phyloP scores from a whole-genome alignment of 352 stramenopile species.

The Nothophytophthora sp. region DNA sequence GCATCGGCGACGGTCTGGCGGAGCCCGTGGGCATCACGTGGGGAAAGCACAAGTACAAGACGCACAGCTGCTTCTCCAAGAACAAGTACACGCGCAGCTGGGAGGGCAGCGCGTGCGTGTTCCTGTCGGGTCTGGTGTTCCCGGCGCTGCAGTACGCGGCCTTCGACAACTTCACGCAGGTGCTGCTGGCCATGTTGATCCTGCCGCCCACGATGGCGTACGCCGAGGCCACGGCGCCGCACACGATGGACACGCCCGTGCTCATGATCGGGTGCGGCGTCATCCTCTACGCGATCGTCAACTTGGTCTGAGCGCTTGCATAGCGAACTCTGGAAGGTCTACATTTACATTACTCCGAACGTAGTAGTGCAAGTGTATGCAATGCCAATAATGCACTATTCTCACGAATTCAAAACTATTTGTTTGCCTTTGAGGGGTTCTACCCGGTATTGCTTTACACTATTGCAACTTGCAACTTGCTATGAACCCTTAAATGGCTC shows the following conservation, averaged over 20 bases:
- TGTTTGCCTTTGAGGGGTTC: not conserved
- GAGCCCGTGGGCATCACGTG: slow-evolving; percentile 56
- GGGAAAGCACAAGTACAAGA: slow-evolving; percentile 68
- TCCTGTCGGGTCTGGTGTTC: slow-evolving; percentile 71
- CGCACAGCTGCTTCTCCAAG: slow-evolving; percentile 49
- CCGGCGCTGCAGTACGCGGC: slow-evolving; percentile 72
- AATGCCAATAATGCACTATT: no score
- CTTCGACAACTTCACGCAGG: slow-evolving; percentile 80
- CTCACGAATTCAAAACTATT: no score
- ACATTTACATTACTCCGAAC: no score
- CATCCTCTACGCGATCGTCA: slow-evolving; percentile 74
- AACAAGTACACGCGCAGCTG: slow-evolving; percentile 59
- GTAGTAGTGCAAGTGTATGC: no score
- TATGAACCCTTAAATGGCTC: slow-evolving; percentile 24
- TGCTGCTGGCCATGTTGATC: slow-evolving; percentile 77
- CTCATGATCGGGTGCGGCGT: slow-evolving; percentile 78
- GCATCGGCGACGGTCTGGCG: slow-evolving; percentile 49
- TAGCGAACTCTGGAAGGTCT: no score
- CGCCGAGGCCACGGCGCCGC: slow-evolving; percentile 76
- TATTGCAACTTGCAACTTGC: not conserved
- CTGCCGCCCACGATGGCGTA: slow-evolving; percentile 83
- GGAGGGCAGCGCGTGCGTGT: slow-evolving; percentile 59
- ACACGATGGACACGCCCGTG: slow-evolving; percentile 87
- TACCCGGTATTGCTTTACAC: not conserved
- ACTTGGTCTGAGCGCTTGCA: slow-evolving; percentile 39